Percentiles rank a stretch among this genome's conserved stretches.
Conservation (phyloP, 495 filamentous ascomycete species). For the Clavariopsis aquatica region DNA sequence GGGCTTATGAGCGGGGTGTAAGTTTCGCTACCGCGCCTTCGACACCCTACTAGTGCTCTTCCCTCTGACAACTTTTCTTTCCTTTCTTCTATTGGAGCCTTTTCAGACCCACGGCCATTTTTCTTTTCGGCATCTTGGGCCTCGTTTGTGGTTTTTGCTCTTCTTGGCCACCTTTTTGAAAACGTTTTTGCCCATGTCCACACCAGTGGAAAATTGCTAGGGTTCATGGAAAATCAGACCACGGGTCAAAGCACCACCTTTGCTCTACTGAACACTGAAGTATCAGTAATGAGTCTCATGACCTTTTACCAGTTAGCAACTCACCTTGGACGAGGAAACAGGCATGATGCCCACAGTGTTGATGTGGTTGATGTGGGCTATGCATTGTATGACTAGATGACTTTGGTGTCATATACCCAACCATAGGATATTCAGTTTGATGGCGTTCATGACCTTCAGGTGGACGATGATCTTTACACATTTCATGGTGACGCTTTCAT, state of each 20-base stretch:
- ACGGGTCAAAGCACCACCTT: too few species aligned
- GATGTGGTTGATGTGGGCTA: background rate
- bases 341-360: too few species aligned
- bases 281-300: too few species aligned
- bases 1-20: slow-evolving; percentile 6
- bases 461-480: too few species aligned
- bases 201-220: too few species aligned
- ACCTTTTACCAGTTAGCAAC: too few species aligned
- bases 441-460: background rate
- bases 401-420: slow-evolving; percentile 6
- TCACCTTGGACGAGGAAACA: too few species aligned
- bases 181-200: too few species aligned
- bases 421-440: background rate
- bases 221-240: too few species aligned
- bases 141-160: background rate
- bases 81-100: slow-evolving; percentile 4
- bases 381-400: slow-evolving; percentile 8
- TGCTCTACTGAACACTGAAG: too few species aligned
- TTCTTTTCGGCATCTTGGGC: background rate
- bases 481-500: too few species aligned
- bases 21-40: background rate
- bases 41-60: background rate
- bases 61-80: background rate
- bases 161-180: background rate
- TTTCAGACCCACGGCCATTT: background rate